Evolutionary conservation across 345 rosid genomes (phyloP), one percentile per base, ranked within the genome.

Genomic region (Bretschneidera sinensis): DNA sequence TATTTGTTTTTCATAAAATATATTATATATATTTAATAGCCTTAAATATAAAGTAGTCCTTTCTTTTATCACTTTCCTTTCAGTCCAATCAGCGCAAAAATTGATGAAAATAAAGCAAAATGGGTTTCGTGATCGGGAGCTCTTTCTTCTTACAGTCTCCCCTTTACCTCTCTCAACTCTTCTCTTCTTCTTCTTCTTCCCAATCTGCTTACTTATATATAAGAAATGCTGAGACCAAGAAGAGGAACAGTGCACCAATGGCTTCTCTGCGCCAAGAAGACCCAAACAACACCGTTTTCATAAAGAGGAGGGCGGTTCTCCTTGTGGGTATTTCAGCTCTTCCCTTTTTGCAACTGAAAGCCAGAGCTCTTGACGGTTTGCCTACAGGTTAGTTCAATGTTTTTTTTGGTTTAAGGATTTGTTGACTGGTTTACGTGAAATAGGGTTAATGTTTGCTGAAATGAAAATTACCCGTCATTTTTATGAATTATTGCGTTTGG

Each of bases 251-350:
- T 63, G 33, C 67, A 57, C 43, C 69, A 19, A 60, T 47, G 35
- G 82, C 83, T 43, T 75, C 82, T 49, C 59, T 67, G 21, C 77
- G 75, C 60, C 78, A 54, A 10, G 79, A 57, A 47, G 80, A 64
- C 18, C 13, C 49, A 7, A 63, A 22, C 43, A 82, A 66, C 50
- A 20, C 25, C 54, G 54, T 68, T 63, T 76, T 70, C 52, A 55
- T 24, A 28, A 75, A 64, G 56, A 78, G 86, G 67, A 81, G 92
- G 51, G 76, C 81, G 43, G 64, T 83, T 74, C 69, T 87, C 15
- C 76, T 87, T 24, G 71, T 85, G 63, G 92, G 96, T 55, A 54
- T 83, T 70, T 82, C 97, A 8, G 80, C 78, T 68, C 83, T 87
- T 68, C 96, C 96, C 6, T 77, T 85, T 45, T 62, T 85, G 63